These are phyloP conservation scores for Cokeromyces recurvatus DNA, from an alignment of 371 early-diverging fungal species.

Conservation along the genomic window DNA sequence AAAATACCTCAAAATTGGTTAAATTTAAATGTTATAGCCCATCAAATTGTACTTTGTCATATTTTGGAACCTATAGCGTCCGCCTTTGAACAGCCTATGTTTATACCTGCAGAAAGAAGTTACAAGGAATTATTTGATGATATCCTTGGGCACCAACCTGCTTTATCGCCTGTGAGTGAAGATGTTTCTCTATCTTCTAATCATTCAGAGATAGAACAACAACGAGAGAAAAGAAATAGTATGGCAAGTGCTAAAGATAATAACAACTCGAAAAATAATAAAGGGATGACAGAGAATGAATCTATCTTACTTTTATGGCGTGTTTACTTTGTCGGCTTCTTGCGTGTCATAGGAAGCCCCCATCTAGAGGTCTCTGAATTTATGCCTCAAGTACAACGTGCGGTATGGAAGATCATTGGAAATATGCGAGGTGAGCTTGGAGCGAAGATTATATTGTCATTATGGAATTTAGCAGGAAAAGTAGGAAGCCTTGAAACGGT, in stretches of 20 bases:
- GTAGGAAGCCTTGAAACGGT: not conserved
- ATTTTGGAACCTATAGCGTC: constrained; percentile 49
- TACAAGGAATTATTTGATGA: not conserved
- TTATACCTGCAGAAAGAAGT: constrained; percentile 26
- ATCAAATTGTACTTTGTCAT: constrained; percentile 45
- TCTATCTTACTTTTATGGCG: constrained; percentile 43
- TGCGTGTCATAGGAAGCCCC: constrained; percentile 56
- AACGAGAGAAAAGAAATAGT: not conserved
- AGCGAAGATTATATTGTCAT: constrained; percentile 41
- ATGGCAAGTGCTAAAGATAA: not conserved
- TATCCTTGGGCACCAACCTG: not conserved
- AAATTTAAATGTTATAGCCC: constrained; percentile 50
- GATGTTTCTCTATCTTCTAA: not conserved
- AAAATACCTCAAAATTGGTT: constrained; percentile 55
- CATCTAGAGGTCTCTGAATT: constrained; percentile 54
- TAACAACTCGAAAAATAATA: not conserved
- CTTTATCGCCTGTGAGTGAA: not conserved
- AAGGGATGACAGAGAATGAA: not conserved
- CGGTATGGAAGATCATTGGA: constrained; percentile 55
- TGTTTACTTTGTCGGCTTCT: constrained; percentile 49
- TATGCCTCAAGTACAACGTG: constrained; percentile 54
- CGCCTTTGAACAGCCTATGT: constrained; percentile 43
- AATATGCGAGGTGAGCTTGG: constrained; percentile 60
- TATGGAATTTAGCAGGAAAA: constrained; percentile 52
- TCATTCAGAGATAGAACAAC: constrained; percentile 3